A percentile compares a stretch with the other conserved stretches of the same genome.
phyloP scores from a whole-genome alignment of 768 basidiomycete genomes.

The Rubroboletus pulcherrimus region DNA sequence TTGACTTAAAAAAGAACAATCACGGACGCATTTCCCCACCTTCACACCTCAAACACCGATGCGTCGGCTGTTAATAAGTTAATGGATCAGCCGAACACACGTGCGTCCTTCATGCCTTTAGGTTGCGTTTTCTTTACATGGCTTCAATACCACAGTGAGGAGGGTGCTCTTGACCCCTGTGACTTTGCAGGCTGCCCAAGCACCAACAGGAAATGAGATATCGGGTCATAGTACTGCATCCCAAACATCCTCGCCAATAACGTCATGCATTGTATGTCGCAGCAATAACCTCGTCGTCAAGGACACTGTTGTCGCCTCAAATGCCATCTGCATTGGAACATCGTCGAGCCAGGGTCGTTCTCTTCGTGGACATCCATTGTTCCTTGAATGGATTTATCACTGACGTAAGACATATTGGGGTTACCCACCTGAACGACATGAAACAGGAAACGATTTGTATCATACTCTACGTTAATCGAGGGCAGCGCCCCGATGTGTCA shows the following conservation, averaged over 20 bases:
- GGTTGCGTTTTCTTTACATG: not conserved
- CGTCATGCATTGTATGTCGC: not conserved
- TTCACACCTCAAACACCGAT: not conserved
- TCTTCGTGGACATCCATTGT: not conserved
- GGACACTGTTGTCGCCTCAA: not conserved
- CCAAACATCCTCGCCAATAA: not conserved
- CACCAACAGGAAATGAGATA: not conserved
- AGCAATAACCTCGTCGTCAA: not conserved
- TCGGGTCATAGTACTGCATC: not conserved
- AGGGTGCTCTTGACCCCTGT: not conserved
- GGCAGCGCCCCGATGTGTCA: not conserved
- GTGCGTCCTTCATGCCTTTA: no score
- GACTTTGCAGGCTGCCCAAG: not conserved
- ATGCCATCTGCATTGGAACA: not conserved
- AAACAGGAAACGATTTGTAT: constrained; percentile 1
- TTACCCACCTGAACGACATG: not conserved
- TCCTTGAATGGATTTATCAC: not conserved
- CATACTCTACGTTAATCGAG: not conserved
- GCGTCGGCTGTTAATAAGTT: no score
- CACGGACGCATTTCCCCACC: no score
- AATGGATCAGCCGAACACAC: not conserved
- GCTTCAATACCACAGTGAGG: not conserved
- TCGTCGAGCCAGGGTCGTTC: not conserved
- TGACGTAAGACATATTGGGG: no score
- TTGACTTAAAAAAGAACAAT: not conserved